Percentiles rank a stretch among this genome's conserved stretches.
These are phyloP conservation scores for Wickerhamomyces silvicola DNA, from an alignment of 805 yeast species.

Conservation along the genomic window DNA sequence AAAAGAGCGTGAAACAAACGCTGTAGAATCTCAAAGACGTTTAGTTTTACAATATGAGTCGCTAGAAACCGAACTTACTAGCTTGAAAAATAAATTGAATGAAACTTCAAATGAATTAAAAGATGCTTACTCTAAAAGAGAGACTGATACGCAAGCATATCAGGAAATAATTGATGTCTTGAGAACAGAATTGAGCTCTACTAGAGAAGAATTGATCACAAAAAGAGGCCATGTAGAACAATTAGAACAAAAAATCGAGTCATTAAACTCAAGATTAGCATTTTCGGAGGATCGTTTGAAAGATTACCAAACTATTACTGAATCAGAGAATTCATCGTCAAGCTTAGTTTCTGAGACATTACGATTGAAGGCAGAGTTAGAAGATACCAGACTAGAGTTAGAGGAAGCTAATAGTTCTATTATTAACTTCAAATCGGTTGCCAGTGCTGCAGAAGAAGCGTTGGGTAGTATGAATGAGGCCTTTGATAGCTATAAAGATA, in stretches of 20 bases:
- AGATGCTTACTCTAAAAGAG: slow-evolving; percentile 45
- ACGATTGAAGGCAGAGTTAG: slow-evolving; percentile 32
- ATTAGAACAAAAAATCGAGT: slow-evolving; percentile 31
- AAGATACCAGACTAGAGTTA: slow-evolving; percentile 46
- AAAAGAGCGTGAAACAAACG: slow-evolving; percentile 51
- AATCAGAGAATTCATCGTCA: slow-evolving; percentile 20
- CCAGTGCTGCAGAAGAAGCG: slow-evolving; percentile 62
- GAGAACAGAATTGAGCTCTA: slow-evolving; percentile 34
- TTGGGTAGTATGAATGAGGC: slow-evolving; percentile 46
- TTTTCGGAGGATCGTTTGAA: slow-evolving; percentile 24
- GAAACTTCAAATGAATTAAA: slow-evolving; percentile 46
- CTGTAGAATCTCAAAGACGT: slow-evolving; percentile 42
- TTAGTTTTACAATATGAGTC: slow-evolving; percentile 42
- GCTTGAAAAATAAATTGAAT: slow-evolving; percentile 39
- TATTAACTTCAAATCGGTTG: slow-evolving; percentile 55
- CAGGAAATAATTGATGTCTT: slow-evolving; percentile 57
- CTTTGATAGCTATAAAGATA: slow-evolving; percentile 39
- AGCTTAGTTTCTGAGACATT: slow-evolving; percentile 26
- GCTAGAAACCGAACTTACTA: slow-evolving; percentile 40
- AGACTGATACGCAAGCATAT: slow-evolving; percentile 47
- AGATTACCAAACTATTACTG: slow-evolving; percentile 24
- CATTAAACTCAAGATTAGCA: slow-evolving; percentile 25
- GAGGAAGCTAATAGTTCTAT: slow-evolving; percentile 50
- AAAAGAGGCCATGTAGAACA: slow-evolving; percentile 35
- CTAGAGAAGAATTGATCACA: slow-evolving; percentile 35